Conservation (phyloP, 2,329 filamentous ascomycete species). For the Ophiostoma triangulosporum region DNA sequence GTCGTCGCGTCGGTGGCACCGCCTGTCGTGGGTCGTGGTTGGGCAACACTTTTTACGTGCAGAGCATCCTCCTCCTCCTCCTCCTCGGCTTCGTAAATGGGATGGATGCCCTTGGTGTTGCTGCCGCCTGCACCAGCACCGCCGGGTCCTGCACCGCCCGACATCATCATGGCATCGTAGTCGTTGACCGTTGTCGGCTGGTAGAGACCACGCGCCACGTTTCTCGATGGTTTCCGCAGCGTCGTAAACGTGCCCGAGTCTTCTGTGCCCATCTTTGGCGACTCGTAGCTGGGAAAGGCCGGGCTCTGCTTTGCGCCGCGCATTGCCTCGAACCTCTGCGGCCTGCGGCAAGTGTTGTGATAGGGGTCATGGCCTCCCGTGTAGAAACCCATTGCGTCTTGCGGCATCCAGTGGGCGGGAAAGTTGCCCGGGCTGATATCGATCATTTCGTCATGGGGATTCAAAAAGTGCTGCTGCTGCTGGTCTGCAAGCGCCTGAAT, state of each 20-base stretch:
- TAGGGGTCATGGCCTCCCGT: conserved; percentile 30
- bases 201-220: conserved; percentile 24
- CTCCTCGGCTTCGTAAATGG: conserved; percentile 46
- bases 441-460: conserved; percentile 32
- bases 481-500: conserved; percentile 36
- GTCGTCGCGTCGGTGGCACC: not conserved
- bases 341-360: conserved; percentile 16
- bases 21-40: not conserved
- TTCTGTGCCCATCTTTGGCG: not conserved
- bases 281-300: conserved; percentile 7
- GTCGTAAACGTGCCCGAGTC: conserved; percentile 4
- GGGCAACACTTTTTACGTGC: not conserved
- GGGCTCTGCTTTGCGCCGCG: conserved; percentile 20
- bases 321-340: conserved; percentile 38
- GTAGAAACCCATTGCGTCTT: conserved; percentile 27
- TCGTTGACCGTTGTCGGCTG: conserved; percentile 20
- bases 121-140: conserved; percentile 5
- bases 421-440: conserved; percentile 24
- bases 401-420: conserved; percentile 19
- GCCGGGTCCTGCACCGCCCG: conserved; percentile 1
- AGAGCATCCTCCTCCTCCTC: conserved; percentile 26
- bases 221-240: conserved; percentile 18
- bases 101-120: conserved; percentile 34
- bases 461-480: conserved; percentile 29
- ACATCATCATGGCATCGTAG: conserved; percentile 19